Evolutionary conservation across 345 rosid genomes (phyloP).

Genomic region (Streptanthus diversifolius): DNA sequence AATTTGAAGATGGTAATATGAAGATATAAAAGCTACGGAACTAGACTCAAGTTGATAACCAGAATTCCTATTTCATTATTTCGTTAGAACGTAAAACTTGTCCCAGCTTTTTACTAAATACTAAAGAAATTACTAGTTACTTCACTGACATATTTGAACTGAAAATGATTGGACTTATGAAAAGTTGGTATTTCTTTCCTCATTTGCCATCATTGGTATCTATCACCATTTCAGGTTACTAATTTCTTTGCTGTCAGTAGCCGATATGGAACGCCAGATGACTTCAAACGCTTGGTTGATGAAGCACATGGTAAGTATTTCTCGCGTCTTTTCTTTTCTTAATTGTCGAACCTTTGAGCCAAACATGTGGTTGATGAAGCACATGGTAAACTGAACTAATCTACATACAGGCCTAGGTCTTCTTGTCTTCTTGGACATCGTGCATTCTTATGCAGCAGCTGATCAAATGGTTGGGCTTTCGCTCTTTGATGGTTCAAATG

Average conservation of each 20-base stretch:
- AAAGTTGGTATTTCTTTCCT: not conserved
- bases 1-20: not conserved
- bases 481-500: slow-evolving; percentile 90
- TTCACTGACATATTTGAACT: not conserved
- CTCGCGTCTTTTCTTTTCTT: not conserved
- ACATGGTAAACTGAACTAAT: slow-evolving; percentile 46
- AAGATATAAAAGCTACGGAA: slow-evolving; percentile 6
- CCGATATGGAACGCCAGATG: slow-evolving; percentile 95
- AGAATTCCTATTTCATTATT: not conserved
- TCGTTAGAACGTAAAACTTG: not conserved
- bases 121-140: not conserved
- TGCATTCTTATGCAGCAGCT: slow-evolving; percentile 94
- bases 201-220: slow-evolving; percentile 10
- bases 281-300: slow-evolving; percentile 87
- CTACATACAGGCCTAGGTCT: slow-evolving; percentile 65
- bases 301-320: slow-evolving; percentile 83
- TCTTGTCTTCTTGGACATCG: slow-evolving; percentile 81
- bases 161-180: not conserved
- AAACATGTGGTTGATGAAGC: slow-evolving; percentile 74
- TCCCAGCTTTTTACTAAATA: not conserved
- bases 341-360: slow-evolving; percentile 21
- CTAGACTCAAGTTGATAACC: not conserved
- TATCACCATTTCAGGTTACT: slow-evolving; percentile 58
- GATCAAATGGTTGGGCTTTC: slow-evolving; percentile 97
- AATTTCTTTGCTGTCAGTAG: slow-evolving; percentile 87